Conservation (phyloP, 352 stramenopile genomes). For the Phytopythium cucurbitacearum region DNA sequence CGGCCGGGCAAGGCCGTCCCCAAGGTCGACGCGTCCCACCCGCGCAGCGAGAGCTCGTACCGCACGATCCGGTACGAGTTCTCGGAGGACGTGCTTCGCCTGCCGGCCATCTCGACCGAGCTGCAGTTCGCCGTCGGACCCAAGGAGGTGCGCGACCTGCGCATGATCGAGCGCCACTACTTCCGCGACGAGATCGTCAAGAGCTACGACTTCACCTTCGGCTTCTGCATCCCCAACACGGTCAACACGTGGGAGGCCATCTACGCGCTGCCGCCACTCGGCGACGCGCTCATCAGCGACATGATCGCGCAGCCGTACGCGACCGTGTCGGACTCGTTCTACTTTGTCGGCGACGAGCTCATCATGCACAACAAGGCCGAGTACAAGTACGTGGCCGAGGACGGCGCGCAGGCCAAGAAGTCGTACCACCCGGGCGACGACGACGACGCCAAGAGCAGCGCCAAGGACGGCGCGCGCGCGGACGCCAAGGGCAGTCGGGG, state of each 20-base stretch:
- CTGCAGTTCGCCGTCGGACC: constrained; percentile 93
- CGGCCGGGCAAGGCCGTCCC: constrained; percentile 54
- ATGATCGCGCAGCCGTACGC: constrained; percentile 94
- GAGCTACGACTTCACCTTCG: constrained; percentile 95
- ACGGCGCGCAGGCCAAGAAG: constrained; percentile 88
- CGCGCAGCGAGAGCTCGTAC: constrained; percentile 87
- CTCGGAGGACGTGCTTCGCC: constrained; percentile 89
- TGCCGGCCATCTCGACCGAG: constrained; percentile 86
- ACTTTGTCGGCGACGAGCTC: constrained; percentile 94
- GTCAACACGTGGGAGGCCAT: constrained; percentile 96
- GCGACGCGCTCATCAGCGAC: constrained; percentile 92
- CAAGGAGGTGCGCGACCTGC: constrained; percentile 87
- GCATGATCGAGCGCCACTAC: constrained; percentile 97
- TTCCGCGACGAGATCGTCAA: constrained; percentile 94
- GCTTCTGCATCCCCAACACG: constrained; percentile 94
- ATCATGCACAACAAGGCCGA: constrained; percentile 96
- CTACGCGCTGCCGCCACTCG: constrained; percentile 91
- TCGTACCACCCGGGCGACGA: constrained; percentile 89
- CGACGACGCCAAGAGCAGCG: constrained; percentile 52
- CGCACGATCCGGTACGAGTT: constrained; percentile 95
- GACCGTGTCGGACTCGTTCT: constrained; percentile 94
- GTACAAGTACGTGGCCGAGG: constrained; percentile 93
- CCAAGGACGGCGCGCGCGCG: constrained; percentile 35
- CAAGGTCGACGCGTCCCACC: constrained; percentile 84
- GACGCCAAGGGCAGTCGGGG: constrained; percentile 54